phyloP scores from a whole-genome alignment of 108 stramenopile species.

The Fistulifera pelliculosa region DNA sequence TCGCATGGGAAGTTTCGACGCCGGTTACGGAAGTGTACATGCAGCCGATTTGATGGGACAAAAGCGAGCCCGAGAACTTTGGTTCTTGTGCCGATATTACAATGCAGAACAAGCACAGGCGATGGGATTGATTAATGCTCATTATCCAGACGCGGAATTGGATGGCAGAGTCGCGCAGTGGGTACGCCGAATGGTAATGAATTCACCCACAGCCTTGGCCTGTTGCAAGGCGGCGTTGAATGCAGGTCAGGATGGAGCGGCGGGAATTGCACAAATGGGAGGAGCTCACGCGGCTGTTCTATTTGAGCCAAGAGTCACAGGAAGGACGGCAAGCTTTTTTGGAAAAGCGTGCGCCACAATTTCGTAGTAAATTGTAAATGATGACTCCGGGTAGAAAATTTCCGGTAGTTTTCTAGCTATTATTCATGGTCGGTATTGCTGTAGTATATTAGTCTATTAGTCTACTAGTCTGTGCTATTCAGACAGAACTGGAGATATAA shows the following conservation, averaged over 20 bases:
- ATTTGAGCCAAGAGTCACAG: constrained; percentile 83
- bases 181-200: constrained; percentile 79
- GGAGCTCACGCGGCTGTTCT: constrained; percentile 91
- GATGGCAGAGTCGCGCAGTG: constrained; percentile 83
- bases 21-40: constrained; percentile 87
- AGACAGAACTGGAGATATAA: too few relatives aligned
- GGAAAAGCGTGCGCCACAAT: constrained; percentile 72
- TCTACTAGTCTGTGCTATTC: too few relatives aligned
- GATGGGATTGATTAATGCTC: constrained; percentile 89
- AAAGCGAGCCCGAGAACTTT: constrained; percentile 90
- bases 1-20: constrained; percentile 91
- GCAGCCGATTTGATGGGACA: constrained; percentile 85
- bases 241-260: constrained; percentile 90
- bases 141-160: constrained; percentile 46
- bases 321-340: constrained; percentile 92
- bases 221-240: constrained; percentile 88
- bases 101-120: constrained; percentile 71
- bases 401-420: too few relatives aligned
- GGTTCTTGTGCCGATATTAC: constrained; percentile 87
- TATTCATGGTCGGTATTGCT: too few relatives aligned
- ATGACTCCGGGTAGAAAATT: too few relatives aligned
- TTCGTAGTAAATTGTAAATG: constrained; percentile 47
- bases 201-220: constrained; percentile 87
- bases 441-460: too few relatives aligned
- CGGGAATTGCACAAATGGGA: constrained; percentile 86